Base-by-base conservation (phyloP, 2,329 filamentous ascomycete genomes). In the Ophiocordyceps camponoti-floridani region DNA sequence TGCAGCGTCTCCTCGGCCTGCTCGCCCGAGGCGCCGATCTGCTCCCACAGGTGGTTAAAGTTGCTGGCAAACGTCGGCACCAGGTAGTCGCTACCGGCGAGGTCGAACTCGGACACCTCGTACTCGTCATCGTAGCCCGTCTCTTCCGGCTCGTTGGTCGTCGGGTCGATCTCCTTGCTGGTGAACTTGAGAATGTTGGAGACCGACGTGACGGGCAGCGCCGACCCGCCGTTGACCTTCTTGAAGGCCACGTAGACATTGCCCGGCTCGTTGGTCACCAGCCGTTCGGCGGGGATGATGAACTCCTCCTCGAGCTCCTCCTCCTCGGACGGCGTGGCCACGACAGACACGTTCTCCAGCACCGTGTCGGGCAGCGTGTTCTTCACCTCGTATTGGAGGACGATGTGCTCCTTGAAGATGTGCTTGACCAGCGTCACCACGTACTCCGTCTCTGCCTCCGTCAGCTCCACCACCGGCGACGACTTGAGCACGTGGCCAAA, bases 91-190 rank as follows among this genome's bases (percentile, higher is more conserved):
- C 86, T 87, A 47, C 89, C 91, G 16, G 78, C 75, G 48, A 98
- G 76, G 49, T 95, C 88, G 48, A 96, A 78, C 58, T 95, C 87
- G 49, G 91, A 86, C 48, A 96, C 83, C 65, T 95, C 85, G 59
- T 98, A 98, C 66, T 98, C 91, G 57, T 98, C 91, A 44, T 96
- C 89, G 61, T 96, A 96, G 41, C 91, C 91, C 42, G 68, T 73
- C 14, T 94, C 87, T 62, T 98, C 91, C 1, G 89, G 84, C 64
- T 95, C 87, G 51, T 79, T 77, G n/a, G 85, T 94, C 26, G 83
- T 83, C 6, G 91, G 91, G 56, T 98, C 91, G 52, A 98, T 91
- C 65, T 98, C 91, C 67, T 95, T 96, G 69, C 82, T 91, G 16
- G 87, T 95, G 62, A 98, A 98, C 65, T 91, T 95, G 58, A 98